phyloP scores from a whole-genome alignment of 2,329 filamentous ascomycete genomes.

The Diaporthe helianthi region DNA sequence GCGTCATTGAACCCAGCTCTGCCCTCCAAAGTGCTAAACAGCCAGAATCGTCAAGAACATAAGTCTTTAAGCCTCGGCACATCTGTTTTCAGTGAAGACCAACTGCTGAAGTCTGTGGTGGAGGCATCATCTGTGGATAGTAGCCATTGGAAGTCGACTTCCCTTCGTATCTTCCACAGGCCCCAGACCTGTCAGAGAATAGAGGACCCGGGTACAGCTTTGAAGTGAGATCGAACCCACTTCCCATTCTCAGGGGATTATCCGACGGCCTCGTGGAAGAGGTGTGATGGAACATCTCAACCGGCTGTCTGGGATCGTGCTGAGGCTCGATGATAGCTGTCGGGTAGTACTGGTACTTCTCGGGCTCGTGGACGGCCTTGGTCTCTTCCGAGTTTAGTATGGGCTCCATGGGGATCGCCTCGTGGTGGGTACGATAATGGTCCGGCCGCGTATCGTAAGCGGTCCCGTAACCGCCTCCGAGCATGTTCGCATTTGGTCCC shows the following conservation, averaged over 20 bases:
- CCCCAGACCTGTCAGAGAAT: slow-evolving; percentile 45
- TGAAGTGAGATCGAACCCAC: slow-evolving; percentile 42
- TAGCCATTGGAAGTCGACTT: slow-evolving; percentile 60
- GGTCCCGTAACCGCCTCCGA: slow-evolving; percentile 47
- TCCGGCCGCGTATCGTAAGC: slow-evolving; percentile 50
- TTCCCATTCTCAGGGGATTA: slow-evolving; percentile 41
- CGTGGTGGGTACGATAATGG: slow-evolving; percentile 54
- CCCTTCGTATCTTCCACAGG: slow-evolving; percentile 60
- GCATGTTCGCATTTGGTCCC: slow-evolving; percentile 47
- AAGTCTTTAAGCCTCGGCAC: not conserved
- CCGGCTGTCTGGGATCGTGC: slow-evolving; percentile 49
- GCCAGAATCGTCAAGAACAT: not conserved
- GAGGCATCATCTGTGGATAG: slow-evolving; percentile 58
- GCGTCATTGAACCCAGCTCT: not conserved
- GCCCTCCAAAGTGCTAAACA: not conserved
- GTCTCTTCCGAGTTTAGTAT: slow-evolving; percentile 60
- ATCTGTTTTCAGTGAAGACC: slow-evolving; percentile 47
- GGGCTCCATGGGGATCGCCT: slow-evolving; percentile 58
- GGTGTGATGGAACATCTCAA: slow-evolving; percentile 57
- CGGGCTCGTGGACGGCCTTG: slow-evolving; percentile 56
- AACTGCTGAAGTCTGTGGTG: slow-evolving; percentile 42
- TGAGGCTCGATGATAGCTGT: slow-evolving; percentile 57
- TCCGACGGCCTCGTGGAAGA: slow-evolving; percentile 45
- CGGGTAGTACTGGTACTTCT: slow-evolving; percentile 64
- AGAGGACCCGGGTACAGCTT: slow-evolving; percentile 53